Percentiles rank a stretch among this genome's conserved stretches.
Conservation (phyloP, 495 filamentous ascomycete species). For the Endocarpon pusillum region DNA sequence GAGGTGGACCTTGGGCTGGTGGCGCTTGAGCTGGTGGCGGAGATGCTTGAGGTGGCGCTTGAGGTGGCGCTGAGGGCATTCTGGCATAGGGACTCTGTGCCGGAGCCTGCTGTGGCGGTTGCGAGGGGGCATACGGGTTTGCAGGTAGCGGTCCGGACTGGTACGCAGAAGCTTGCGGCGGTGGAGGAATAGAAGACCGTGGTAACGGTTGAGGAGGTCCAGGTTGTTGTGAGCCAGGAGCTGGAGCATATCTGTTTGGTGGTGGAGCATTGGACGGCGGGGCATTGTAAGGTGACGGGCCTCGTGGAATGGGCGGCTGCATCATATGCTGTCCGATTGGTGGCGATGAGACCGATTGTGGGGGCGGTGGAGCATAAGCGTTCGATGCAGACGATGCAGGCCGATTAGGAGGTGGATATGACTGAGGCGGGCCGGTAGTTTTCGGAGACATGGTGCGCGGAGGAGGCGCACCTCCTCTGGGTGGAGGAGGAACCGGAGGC, state of each 20-base stretch:
- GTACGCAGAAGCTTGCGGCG: conserved; percentile 34
- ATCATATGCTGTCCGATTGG: conserved; percentile 27
- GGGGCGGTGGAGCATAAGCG: conserved; percentile 51
- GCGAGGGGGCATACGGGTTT: conserved; percentile 30
- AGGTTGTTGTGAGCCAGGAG: conserved; percentile 42
- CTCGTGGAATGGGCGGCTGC: conserved; percentile 45
- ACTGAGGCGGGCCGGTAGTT: conserved; percentile 20
- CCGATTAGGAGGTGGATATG: conserved; percentile 28
- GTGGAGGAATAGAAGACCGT: conserved; percentile 28
- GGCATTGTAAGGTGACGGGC: conserved; percentile 76
- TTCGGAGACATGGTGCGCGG: conserved; percentile 38
- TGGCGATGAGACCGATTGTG: conserved; percentile 22
- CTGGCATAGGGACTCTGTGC: conserved; percentile 10
- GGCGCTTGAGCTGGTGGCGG: conserved; percentile 25
- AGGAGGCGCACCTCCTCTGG: conserved; percentile 33
- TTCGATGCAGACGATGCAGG: conserved; percentile 48
- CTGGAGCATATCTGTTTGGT: conserved; percentile 73
- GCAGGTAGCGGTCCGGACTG: conserved; percentile 40
- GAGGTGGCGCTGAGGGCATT: conserved; percentile 18
- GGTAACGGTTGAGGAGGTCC: conserved; percentile 23
- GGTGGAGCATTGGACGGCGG: conserved; percentile 59
- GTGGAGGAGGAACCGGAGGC: conserved; percentile 36
- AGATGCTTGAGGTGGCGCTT: conserved; percentile 25
- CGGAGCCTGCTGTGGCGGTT: conserved; percentile 11
- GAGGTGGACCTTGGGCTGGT: conserved; percentile 13